These are phyloP conservation scores for Cutaneotrichosporon sp. DNA, from an alignment of 1,284 basidiomycete genomes.

Conservation along the genomic window DNA sequence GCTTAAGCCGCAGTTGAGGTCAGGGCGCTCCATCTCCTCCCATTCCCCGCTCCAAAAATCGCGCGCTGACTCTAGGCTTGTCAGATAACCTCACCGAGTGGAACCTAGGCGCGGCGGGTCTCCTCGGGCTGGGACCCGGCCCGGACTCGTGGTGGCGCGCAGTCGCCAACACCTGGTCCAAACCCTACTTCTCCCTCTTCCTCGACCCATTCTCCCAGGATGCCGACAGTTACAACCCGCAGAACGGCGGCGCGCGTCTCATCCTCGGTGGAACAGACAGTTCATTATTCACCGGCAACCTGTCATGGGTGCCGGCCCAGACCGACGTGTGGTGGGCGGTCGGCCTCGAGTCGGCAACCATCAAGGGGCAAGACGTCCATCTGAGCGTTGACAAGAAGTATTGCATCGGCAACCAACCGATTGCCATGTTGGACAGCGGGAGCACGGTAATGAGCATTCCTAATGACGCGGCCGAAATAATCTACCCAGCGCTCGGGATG, in stretches of 20 bases:
- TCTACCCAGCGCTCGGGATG: conserved; percentile 1
- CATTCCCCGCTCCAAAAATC: neutral
- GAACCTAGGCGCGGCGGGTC: conserved; percentile 55
- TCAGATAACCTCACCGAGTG: conserved; percentile 6
- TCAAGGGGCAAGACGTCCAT: neutral
- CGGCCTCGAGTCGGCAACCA: conserved; percentile 5
- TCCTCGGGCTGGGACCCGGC: conserved; percentile 3
- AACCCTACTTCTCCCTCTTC: conserved; percentile 8
- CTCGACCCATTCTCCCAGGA: neutral
- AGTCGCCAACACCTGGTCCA: neutral
- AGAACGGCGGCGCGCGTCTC: neutral
- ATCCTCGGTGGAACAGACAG: conserved; percentile 10
- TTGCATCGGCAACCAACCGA: neutral
- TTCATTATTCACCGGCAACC: conserved; percentile 8
- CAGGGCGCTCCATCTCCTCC: too few species aligned
- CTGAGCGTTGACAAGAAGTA: neutral
- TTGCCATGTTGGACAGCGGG: conserved; percentile 4
- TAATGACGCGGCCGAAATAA: neutral
- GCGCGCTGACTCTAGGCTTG: conserved; percentile 1
- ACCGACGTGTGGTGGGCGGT: conserved; percentile 8
- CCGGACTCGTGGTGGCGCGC: neutral
- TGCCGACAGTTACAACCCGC: conserved; percentile 1
- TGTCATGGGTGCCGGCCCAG: conserved; percentile 4
- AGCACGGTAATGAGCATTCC: conserved; percentile 2
- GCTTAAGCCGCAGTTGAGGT: too few species aligned